Evolutionary conservation across 345 rosid genomes (phyloP).

Genomic region (Camelina laxa): DNA sequence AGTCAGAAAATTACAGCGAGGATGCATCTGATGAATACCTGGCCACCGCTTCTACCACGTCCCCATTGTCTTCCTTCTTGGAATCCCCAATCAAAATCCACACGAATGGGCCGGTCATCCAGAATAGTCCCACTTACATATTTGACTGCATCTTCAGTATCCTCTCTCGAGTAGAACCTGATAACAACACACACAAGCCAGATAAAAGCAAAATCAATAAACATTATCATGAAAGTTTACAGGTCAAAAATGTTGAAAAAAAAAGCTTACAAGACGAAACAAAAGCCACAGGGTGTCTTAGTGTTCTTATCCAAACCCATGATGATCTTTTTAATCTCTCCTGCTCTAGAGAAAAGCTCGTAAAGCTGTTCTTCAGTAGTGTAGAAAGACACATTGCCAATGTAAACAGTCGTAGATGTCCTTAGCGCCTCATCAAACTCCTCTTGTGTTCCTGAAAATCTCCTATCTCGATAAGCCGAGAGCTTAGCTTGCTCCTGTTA

Average conservation of each 20-base stretch:
- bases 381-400: slow-evolving; percentile 95
- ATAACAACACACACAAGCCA: not conserved
- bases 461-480: slow-evolving; percentile 85
- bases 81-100: slow-evolving; percentile 99
- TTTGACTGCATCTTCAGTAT: slow-evolving; percentile 93
- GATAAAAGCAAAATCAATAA: not conserved
- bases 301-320: slow-evolving; percentile 98
- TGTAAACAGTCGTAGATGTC: slow-evolving; percentile 73
- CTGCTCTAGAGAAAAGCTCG: slow-evolving; percentile 94
- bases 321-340: slow-evolving; percentile 92
- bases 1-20: not conserved
- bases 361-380: slow-evolving; percentile 98
- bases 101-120: slow-evolving; percentile 97
- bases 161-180: slow-evolving; percentile 96
- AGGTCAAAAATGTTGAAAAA: not conserved
- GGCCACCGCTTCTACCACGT: slow-evolving; percentile 99
- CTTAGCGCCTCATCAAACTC: slow-evolving; percentile 82
- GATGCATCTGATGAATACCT: slow-evolving; percentile 48
- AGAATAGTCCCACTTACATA: slow-evolving; percentile 95
- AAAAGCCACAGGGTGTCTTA: slow-evolving; percentile 97
- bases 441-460: slow-evolving; percentile 81
- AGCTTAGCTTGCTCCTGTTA: slow-evolving; percentile 76
- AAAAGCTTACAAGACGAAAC: slow-evolving; percentile 75
- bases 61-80: slow-evolving; percentile 99
- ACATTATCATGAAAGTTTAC: slow-evolving; percentile 4